Percentiles rank a stretch among this genome's conserved stretches.
Conservation (phyloP, 1,284 basidiomycete genomes). For the Apiotrichum montevideense region DNA sequence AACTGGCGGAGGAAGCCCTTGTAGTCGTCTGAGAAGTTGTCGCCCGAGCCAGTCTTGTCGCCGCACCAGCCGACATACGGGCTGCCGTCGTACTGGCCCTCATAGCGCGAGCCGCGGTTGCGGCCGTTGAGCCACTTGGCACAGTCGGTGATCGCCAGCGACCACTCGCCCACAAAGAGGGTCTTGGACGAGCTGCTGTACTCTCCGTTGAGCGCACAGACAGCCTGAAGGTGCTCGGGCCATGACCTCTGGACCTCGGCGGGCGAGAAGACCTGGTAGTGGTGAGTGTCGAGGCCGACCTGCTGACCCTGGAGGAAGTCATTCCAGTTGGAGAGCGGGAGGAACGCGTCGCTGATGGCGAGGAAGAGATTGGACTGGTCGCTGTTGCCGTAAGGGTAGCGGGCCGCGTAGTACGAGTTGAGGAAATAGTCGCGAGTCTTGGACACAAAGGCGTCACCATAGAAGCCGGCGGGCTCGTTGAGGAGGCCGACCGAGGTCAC, state of each 20-base stretch:
- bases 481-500: slow-evolving; percentile 54
- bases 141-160: slow-evolving; percentile 69
- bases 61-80: slow-evolving; percentile 63
- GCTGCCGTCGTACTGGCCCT: slow-evolving; percentile 66
- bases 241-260: slow-evolving; percentile 55
- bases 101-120: slow-evolving; percentile 67
- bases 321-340: slow-evolving; percentile 66
- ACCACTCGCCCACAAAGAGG: slow-evolving; percentile 78
- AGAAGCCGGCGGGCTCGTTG: slow-evolving; percentile 71
- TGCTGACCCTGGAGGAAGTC: slow-evolving; percentile 59
- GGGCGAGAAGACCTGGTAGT: slow-evolving; percentile 71
- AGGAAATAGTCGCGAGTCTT: slow-evolving; percentile 64
- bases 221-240: slow-evolving; percentile 57
- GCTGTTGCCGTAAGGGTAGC: slow-evolving; percentile 59
- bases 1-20: slow-evolving; percentile 74
- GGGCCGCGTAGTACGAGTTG: slow-evolving; percentile 57
- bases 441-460: slow-evolving; percentile 54
- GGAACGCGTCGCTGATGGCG: slow-evolving; percentile 80
- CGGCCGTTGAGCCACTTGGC: slow-evolving; percentile 72
- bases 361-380: slow-evolving; percentile 45
- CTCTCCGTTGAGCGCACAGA: slow-evolving; percentile 53
- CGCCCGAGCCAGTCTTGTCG: slow-evolving; percentile 63
- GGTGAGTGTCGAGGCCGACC: slow-evolving; percentile 77
- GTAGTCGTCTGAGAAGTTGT: slow-evolving; percentile 63
- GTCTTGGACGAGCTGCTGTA: slow-evolving; percentile 58